Evolutionary conservation across 441 rosid genomes (phyloP).

Genomic region (Eruca vesicaria): DNA sequence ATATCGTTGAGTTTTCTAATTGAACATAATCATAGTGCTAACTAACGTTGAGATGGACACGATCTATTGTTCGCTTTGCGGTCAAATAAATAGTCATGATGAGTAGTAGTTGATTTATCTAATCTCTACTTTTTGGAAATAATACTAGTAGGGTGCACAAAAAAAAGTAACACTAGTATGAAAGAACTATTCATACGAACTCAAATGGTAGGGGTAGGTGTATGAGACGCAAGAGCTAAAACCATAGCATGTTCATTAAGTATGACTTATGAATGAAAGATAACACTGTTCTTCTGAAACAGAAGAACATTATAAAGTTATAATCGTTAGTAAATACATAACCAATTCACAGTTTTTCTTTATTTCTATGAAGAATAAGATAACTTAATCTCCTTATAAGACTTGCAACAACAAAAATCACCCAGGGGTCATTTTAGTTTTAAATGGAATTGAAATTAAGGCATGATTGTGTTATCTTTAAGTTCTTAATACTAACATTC

Average conservation of each 20-base stretch:
- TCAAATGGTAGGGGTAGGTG: slow-evolving; percentile 14
- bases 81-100: slow-evolving; percentile 15
- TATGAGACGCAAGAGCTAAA: neutral
- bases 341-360: neutral
- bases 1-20: neutral
- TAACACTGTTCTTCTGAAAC: neutral
- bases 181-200: slow-evolving; percentile 5
- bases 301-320: slow-evolving; percentile 2
- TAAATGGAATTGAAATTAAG: neutral
- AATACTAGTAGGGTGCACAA: neutral
- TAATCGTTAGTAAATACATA: neutral
- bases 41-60: neutral
- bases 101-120: slow-evolving; percentile 10
- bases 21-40: neutral
- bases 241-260: neutral
- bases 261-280: neutral
- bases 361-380: neutral
- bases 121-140: neutral
- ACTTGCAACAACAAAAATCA: neutral
- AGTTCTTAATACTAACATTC: neutral
- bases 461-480: neutral
- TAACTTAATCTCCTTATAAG: neutral
- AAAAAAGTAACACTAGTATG: neutral
- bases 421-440: neutral
- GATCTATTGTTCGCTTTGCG: neutral